Base-by-base conservation (phyloP, 1,284 basidiomycete genomes). In the Moesziomyces sp. region DNA sequence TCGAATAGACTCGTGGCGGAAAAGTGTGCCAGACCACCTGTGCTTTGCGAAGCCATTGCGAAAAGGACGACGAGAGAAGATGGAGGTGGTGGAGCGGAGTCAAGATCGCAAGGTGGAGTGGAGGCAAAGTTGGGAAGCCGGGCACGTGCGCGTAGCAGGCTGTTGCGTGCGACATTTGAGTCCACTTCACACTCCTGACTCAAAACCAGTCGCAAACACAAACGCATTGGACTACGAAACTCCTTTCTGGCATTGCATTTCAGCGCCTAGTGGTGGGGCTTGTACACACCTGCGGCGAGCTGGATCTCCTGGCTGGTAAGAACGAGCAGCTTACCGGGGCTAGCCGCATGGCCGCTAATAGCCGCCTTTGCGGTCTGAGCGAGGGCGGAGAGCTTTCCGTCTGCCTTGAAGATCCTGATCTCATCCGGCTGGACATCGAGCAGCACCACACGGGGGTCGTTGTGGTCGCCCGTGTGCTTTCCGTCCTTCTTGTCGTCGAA, bases 401-500 rank as follows among this genome's bases (percentile, higher is more conserved):
- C 72, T 0, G 77, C 71, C 72, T 78, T 71, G 48, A 76, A 77
- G n/a, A 69, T 43, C 5, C 59, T 47, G 45, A 87, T 86, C 77
- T 93, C 92, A 24, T 90, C 88, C 0, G 94, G 93, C 52, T 91
- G 84, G 46, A 97, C 89, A 83, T 94, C 89, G 75, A 97, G 91
- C 43, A 93, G 83, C 1, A 90, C 88, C 4, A 97, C 89, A 28
- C 94, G 89, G 0, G 93, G 92, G 74, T 97, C 94, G 60, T 88
- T 87, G 57, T 88, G 88, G 79, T 91, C 89, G 35, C 94, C 94
- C 69, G 90, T 92, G 84, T 94, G 92, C 18, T 91, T 86, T n/a
- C 92, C 92, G 76, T 96, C 94, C 49, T 90, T 90, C 66, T 94
- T 87, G 83, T 95, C 91, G 21, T 92, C 92, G 80, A 96, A 95